phyloP scores from a whole-genome alignment of 306 rosid species.

The Rosa chinensis region DNA sequence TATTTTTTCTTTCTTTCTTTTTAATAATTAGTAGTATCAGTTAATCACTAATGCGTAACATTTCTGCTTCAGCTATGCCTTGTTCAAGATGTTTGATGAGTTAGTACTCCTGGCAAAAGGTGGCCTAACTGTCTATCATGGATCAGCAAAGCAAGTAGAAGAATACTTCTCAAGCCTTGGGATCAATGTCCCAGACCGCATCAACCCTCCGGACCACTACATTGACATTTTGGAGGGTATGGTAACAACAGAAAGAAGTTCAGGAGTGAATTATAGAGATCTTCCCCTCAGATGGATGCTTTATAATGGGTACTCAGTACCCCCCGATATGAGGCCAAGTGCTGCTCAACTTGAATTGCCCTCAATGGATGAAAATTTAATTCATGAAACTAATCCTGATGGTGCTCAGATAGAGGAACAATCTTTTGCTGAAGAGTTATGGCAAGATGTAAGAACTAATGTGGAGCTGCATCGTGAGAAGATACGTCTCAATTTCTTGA shows the following conservation, averaged over 20 bases:
- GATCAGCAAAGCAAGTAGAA: constrained; percentile 76
- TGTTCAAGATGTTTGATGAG: constrained; percentile 97
- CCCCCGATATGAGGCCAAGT: constrained; percentile 70
- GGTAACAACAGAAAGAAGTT: constrained; percentile 42
- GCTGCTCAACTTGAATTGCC: constrained; percentile 30
- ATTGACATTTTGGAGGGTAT: constrained; percentile 95
- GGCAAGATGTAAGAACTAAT: constrained; percentile 73
- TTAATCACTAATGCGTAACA: constrained; percentile 25
- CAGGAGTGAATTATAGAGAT: constrained; percentile 54
- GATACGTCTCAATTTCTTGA: constrained; percentile 58
- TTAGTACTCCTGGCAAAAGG: constrained; percentile 95
- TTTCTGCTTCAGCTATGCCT: constrained; percentile 70
- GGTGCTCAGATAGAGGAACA: constrained; percentile 36
- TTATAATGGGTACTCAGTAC: constrained; percentile 71
- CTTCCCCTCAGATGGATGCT: constrained; percentile 94
- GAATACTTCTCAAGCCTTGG: constrained; percentile 81
- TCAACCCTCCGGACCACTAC: constrained; percentile 90
- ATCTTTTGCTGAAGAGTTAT: constrained; percentile 82
- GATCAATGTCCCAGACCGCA: constrained; percentile 73
- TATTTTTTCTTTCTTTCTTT: background rate
- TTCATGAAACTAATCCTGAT: constrained; percentile 33
- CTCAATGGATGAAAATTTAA: constrained; percentile 32
- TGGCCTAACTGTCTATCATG: constrained; percentile 93
- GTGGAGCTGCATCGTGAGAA: constrained; percentile 66
- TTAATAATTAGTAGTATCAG: constrained; percentile 5